These are phyloP conservation scores for Erysimum cheiri DNA, from an alignment of 441 rosid genomes.

Conservation along the genomic window DNA sequence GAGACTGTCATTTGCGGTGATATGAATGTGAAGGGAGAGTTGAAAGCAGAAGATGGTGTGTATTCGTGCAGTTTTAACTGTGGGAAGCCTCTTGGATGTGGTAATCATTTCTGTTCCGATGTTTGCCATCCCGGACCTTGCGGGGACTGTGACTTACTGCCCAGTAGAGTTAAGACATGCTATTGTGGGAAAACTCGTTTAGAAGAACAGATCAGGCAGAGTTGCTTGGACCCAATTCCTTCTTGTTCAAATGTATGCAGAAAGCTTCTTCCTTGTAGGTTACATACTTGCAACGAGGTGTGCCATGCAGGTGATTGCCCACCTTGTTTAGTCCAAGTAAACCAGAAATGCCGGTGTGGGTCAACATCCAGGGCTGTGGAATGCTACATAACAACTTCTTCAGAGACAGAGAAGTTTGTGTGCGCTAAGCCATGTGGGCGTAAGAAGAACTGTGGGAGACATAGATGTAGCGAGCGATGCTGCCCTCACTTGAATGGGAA, in stretches of 20 bases:
- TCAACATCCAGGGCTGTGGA: conserved; percentile 77
- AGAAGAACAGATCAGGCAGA: conserved; percentile 65
- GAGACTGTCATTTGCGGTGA: conserved; percentile 87
- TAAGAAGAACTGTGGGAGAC: conserved; percentile 97
- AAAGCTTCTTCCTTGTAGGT: conserved; percentile 76
- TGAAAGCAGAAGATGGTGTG: conserved; percentile 76
- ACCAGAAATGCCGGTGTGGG: conserved; percentile 88
- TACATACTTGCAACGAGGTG: conserved; percentile 69
- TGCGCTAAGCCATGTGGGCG: conserved; percentile 85
- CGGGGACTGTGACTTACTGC: conserved; percentile 76
- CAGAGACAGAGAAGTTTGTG: conserved; percentile 59
- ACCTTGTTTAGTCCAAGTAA: conserved; percentile 68
- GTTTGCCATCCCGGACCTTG: conserved; percentile 93
- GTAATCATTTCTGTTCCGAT: conserved; percentile 72
- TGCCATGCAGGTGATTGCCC: conserved; percentile 91
- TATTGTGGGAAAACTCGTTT: conserved; percentile 83
- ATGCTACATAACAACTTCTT: conserved; percentile 65
- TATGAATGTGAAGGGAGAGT: conserved; percentile 82
- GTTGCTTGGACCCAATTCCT: conserved; percentile 92
- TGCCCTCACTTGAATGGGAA: conserved; percentile 79
- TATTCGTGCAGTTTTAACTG: conserved; percentile 75
- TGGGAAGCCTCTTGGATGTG: conserved; percentile 70
- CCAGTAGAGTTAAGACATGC: conserved; percentile 75
- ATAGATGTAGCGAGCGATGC: conserved; percentile 93
- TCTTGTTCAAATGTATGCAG: conserved; percentile 71